Evolutionary conservation across 1,284 basidiomycete genomes (phyloP).

Genomic region (Schizophyllum commune): DNA sequence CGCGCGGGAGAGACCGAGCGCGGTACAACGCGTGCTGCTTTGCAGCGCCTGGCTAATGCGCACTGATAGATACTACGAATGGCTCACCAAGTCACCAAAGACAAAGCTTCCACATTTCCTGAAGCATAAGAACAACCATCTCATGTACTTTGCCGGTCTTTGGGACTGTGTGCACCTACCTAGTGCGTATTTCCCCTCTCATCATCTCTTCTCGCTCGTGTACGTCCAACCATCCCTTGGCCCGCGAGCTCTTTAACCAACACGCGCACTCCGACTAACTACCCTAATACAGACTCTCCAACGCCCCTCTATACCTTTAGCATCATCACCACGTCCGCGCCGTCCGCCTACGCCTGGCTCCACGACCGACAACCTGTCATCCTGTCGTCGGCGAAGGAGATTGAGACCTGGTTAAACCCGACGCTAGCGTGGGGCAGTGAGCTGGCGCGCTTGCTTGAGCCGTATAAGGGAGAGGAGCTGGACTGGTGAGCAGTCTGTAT

Average conservation of each 20-base stretch:
- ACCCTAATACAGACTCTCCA: slow-evolving; percentile 1
- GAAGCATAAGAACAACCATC: slow-evolving; percentile 51
- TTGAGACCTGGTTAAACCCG: slow-evolving; percentile 77
- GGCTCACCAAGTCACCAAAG: slow-evolving; percentile 71
- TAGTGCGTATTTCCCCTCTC: slow-evolving; percentile 29
- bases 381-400: slow-evolving; percentile 52
- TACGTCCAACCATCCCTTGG: neutral
- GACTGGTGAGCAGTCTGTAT: slow-evolving; percentile 49
- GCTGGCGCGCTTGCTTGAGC: slow-evolving; percentile 58
- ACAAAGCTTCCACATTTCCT: slow-evolving; percentile 77
- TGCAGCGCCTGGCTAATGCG: too few relatives aligned
- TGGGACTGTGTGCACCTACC: slow-evolving; percentile 71
- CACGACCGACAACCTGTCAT: slow-evolving; percentile 94
- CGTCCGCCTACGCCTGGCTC: slow-evolving; percentile 64
- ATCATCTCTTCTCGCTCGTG: neutral
- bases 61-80: slow-evolving; percentile 76
- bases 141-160: slow-evolving; percentile 86
- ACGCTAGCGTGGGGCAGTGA: slow-evolving; percentile 54
- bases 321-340: slow-evolving; percentile 80
- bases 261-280: neutral
- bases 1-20: too few relatives aligned
- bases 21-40: neutral
- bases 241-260: neutral
- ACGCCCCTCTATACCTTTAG: slow-evolving; percentile 65
- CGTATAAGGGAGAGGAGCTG: slow-evolving; percentile 48